phyloP scores from a whole-genome alignment of 2,329 filamentous ascomycete genomes.

The Fusarium praegraminearum region DNA sequence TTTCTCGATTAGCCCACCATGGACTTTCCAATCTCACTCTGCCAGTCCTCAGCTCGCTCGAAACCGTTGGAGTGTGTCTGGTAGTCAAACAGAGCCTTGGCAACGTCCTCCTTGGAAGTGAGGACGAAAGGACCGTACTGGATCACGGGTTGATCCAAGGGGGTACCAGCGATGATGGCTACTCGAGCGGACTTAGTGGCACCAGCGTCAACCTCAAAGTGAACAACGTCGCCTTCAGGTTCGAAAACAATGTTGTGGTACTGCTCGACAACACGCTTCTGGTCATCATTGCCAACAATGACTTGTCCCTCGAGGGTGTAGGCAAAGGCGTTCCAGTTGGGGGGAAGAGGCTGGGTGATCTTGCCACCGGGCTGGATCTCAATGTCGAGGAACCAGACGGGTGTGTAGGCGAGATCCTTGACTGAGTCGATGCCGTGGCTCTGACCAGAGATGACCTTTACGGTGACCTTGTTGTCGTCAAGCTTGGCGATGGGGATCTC shows the following conservation, averaged over 20 bases:
- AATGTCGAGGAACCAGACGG: constrained; percentile 94
- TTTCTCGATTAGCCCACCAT: constrained; percentile 62
- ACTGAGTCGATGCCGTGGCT: constrained; percentile 87
- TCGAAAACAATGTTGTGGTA: constrained; percentile 94
- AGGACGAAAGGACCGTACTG: constrained; percentile 91
- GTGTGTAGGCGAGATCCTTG: constrained; percentile 93
- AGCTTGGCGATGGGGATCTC: constrained; percentile 83
- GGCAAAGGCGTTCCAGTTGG: constrained; percentile 89
- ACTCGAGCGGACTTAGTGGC: constrained; percentile 70
- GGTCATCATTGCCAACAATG: constrained; percentile 68
- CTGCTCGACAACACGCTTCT: constrained; percentile 68
- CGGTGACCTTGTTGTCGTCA: constrained; percentile 78
- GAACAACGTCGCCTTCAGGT: constrained; percentile 79
- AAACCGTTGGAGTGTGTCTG: constrained; percentile 81
- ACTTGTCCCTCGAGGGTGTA: constrained; percentile 84
- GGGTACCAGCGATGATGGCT: constrained; percentile 77
- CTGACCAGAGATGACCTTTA: constrained; percentile 93
- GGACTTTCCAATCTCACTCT: constrained; percentile 86
- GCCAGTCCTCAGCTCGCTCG: constrained; percentile 81
- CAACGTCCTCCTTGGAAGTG: constrained; percentile 76
- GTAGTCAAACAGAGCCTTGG: constrained; percentile 81
- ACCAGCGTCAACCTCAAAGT: constrained; percentile 74
- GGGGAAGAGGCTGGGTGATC: constrained; percentile 79
- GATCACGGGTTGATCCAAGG: constrained; percentile 82
- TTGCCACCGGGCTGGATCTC: constrained; percentile 82